A percentile compares a stretch with the other conserved stretches of the same genome.
Evolutionary conservation across 140 eudicot genomes (phyloP).

Genomic region (Stevia rebaudiana): DNA sequence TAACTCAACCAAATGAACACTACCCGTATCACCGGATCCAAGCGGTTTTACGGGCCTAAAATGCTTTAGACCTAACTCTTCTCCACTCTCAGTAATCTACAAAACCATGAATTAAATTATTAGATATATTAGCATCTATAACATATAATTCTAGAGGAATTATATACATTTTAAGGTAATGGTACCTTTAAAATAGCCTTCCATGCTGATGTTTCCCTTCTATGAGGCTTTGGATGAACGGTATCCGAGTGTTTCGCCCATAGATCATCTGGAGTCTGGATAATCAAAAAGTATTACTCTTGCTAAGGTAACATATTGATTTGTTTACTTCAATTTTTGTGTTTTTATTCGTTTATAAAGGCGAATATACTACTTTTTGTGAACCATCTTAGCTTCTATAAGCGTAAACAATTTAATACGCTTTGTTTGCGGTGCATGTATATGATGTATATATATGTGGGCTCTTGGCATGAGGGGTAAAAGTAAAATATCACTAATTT

Average conservation of each 20-base stretch:
- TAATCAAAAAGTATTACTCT: not conserved
- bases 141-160: not conserved
- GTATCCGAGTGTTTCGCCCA: slow-evolving; percentile 86
- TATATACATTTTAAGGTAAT: not conserved
- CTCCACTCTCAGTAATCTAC: slow-evolving; percentile 79
- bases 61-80: slow-evolving; percentile 75
- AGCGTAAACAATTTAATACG: too few relatives aligned
- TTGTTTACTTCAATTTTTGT: not conserved
- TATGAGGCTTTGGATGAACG: slow-evolving; percentile 89
- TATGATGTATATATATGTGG: too few relatives aligned
- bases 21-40: slow-evolving; percentile 96
- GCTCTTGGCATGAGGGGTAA: too few relatives aligned
- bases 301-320: not conserved
- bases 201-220: slow-evolving; percentile 75
- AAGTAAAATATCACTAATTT: too few relatives aligned
- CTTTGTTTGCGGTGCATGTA: too few relatives aligned
- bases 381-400: too few relatives aligned
- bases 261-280: slow-evolving; percentile 88
- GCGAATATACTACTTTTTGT: not conserved
- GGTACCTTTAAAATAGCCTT: slow-evolving; percentile 77
- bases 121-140: not conserved
- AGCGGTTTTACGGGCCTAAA: slow-evolving; percentile 86
- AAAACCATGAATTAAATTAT: not conserved
- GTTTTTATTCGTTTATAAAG: not conserved
- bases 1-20: slow-evolving; percentile 94